phyloP scores from a whole-genome alignment of 2,329 filamentous ascomycete genomes.

The Arthrobotrys conoides region DNA sequence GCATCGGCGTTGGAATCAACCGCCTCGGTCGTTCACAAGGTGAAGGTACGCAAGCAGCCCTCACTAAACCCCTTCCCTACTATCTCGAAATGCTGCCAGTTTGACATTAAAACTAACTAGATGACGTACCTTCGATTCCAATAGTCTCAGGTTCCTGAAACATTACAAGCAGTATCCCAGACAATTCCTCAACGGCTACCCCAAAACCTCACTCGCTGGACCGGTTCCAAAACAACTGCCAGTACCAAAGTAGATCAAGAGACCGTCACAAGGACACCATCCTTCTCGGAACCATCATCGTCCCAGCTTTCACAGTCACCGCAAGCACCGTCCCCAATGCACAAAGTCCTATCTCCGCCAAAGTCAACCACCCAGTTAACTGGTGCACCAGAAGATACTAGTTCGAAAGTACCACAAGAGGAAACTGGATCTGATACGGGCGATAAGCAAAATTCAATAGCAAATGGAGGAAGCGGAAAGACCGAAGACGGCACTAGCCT shows the following conservation, averaged over 20 bases:
- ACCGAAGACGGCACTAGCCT: background rate
- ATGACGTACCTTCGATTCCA: slow-evolving; percentile 6
- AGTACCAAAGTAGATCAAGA: slow-evolving; percentile 56
- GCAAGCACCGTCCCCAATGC: slow-evolving; percentile 42
- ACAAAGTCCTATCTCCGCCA: slow-evolving; percentile 47
- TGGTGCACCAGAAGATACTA: slow-evolving; percentile 17
- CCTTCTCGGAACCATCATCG: slow-evolving; percentile 35
- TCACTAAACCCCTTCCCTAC: background rate
- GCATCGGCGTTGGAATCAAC: slow-evolving; percentile 58
- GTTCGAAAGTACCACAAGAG: slow-evolving; percentile 5
- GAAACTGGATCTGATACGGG: slow-evolving; percentile 15
- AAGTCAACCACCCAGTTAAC: slow-evolving; percentile 58
- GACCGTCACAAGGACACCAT: slow-evolving; percentile 35
- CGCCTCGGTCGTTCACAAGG: slow-evolving; percentile 59
- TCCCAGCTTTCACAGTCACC: slow-evolving; percentile 24
- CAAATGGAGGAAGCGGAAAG: slow-evolving; percentile 25
- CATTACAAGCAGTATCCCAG: slow-evolving; percentile 47
- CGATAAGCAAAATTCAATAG: slow-evolving; percentile 11
- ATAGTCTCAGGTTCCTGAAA: slow-evolving; percentile 52
- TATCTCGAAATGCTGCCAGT: slow-evolving; percentile 8
- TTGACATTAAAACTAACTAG: slow-evolving; percentile 13
- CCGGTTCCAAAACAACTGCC: slow-evolving; percentile 44
- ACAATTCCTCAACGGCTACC: slow-evolving; percentile 54
- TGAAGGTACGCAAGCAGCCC: slow-evolving; percentile 41
- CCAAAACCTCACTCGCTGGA: slow-evolving; percentile 50